Conservation (phyloP, 352 stramenopile species). For the Phytophthora multivora region DNA sequence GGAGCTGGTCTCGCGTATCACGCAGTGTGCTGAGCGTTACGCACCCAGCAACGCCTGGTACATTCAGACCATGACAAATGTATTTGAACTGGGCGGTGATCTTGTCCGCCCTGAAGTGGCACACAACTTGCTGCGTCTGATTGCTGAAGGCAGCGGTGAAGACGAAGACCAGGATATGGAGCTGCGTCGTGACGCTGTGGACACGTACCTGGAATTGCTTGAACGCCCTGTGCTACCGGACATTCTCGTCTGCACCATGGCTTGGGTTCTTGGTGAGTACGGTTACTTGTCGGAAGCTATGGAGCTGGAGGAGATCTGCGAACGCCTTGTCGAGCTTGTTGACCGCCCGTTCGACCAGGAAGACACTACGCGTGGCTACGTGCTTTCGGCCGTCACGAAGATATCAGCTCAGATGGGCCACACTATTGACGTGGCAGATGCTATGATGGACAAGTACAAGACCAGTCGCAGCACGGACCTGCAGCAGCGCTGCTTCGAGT, state of each 20-base stretch:
- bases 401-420: slow-evolving; percentile 96
- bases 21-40: slow-evolving; percentile 96
- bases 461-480: slow-evolving; percentile 95
- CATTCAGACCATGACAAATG: slow-evolving; percentile 97
- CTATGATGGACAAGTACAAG: slow-evolving; percentile 97
- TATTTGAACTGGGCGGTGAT: slow-evolving; percentile 96
- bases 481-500: slow-evolving; percentile 99
- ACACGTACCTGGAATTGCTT: slow-evolving; percentile 97
- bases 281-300: slow-evolving; percentile 95
- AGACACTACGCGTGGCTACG: slow-evolving; percentile 94
- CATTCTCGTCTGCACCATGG: slow-evolving; percentile 97
- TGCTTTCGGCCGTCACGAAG: slow-evolving; percentile 98
- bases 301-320: slow-evolving; percentile 94
- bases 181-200: slow-evolving; percentile 95
- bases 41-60: slow-evolving; percentile 99
- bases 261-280: slow-evolving; percentile 99
- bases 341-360: slow-evolving; percentile 86
- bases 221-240: slow-evolving; percentile 94
- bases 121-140: slow-evolving; percentile 98
- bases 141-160: slow-evolving; percentile 97
- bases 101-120: slow-evolving; percentile 97
- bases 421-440: slow-evolving; percentile 88
- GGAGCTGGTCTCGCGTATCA: slow-evolving; percentile 97
- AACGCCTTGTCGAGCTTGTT: slow-evolving; percentile 94
- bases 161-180: slow-evolving; percentile 97